These are phyloP conservation scores for Stipa capillata DNA, from an alignment of 176 grass and related monocot genomes.

Conservation along the genomic window DNA sequence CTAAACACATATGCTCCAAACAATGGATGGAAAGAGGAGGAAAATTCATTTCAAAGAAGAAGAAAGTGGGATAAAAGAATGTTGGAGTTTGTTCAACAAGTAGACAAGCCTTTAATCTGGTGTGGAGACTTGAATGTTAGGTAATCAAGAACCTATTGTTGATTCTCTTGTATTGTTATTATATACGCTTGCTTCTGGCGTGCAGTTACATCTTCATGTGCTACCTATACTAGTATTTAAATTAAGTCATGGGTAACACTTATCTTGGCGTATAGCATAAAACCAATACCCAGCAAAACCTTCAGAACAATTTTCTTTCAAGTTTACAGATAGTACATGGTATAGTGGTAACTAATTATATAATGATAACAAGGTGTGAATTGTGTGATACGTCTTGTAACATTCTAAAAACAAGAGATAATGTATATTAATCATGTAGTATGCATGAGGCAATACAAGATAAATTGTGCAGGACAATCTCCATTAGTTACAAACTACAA, in stretches of 20 bases:
- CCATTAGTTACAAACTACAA: background rate
- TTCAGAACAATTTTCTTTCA: background rate
- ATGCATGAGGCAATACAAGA: background rate
- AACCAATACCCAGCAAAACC: background rate
- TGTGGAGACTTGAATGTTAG: slow-evolving; percentile 93
- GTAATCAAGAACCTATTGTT: slow-evolving; percentile 33
- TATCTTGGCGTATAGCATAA: background rate
- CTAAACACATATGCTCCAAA: slow-evolving; percentile 96
- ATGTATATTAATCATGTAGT: background rate
- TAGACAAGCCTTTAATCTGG: slow-evolving; percentile 87
- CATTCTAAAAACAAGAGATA: background rate
- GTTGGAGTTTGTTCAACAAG: slow-evolving; percentile 75
- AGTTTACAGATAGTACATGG: background rate
- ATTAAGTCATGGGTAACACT: background rate
- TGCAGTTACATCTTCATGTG: background rate
- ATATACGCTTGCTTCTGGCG: background rate
- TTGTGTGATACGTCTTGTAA: background rate
- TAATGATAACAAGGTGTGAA: background rate
- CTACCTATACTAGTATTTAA: background rate
- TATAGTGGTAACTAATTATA: background rate
- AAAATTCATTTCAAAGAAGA: slow-evolving; percentile 92
- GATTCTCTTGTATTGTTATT: background rate
- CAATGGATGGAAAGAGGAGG: slow-evolving; percentile 97
- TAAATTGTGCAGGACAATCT: background rate
- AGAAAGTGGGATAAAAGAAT: slow-evolving; percentile 97